Percentiles rank a stretch among this genome's conserved stretches.
Evolutionary conservation across 208 protist species (phyloP).

Genomic region (Phytomonas sp.): DNA sequence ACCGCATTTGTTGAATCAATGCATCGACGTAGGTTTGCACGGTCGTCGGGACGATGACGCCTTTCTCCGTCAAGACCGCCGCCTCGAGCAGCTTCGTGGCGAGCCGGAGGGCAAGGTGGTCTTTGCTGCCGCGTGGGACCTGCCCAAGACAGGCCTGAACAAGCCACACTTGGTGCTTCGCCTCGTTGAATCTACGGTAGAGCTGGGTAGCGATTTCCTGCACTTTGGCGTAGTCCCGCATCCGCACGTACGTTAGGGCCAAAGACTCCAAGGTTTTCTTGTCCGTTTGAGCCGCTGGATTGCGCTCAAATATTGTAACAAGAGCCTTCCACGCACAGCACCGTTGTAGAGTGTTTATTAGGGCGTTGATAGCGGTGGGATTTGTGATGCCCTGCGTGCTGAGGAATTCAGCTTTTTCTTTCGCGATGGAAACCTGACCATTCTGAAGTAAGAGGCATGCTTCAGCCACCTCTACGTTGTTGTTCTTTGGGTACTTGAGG

Average conservation of each 20-base stretch:
- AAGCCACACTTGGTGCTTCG: conserved; percentile 73
- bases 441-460: conserved; percentile 38
- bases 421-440: conserved; percentile 24
- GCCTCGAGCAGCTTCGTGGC: conserved; percentile 57
- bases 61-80: conserved; percentile 54
- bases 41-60: conserved; percentile 41
- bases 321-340: conserved; percentile 66
- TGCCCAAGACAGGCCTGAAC: conserved; percentile 74
- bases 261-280: conserved; percentile 54
- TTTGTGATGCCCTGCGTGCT: conserved; percentile 39
- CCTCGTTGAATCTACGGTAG: conserved; percentile 46
- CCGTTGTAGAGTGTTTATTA: conserved; percentile 63
- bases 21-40: conserved; percentile 74
- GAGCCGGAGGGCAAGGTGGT: conserved; percentile 67
- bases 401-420: conserved; percentile 36
- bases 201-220: conserved; percentile 56
- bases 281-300: conserved; percentile 46
- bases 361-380: conserved; percentile 43
- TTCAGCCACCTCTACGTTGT: conserved; percentile 48
- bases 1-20: conserved; percentile 56
- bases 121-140: conserved; percentile 49
- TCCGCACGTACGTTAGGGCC: conserved; percentile 68
- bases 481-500: conserved; percentile 47
- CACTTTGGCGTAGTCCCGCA: conserved; percentile 62
- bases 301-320: conserved; percentile 48